Evolutionary conservation across 2,329 filamentous ascomycete species (phyloP).

Genomic region (Fusarium ambrosium): DNA sequence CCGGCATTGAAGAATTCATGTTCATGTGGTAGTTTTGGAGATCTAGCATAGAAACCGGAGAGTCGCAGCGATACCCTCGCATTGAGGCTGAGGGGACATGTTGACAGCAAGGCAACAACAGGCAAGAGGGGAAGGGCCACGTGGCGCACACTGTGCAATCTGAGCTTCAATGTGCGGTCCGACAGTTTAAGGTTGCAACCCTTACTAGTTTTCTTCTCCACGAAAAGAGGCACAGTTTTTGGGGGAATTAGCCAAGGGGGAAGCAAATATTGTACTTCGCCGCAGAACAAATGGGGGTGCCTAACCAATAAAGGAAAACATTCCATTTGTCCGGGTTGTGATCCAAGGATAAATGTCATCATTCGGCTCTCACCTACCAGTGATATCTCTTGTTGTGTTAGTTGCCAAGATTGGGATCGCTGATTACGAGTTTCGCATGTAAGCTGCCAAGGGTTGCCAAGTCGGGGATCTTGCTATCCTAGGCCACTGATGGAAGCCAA

Average conservation of each 20-base stretch:
- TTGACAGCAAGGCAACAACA: not conserved
- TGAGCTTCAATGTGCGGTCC: not conserved
- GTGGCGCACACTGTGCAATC: not conserved
- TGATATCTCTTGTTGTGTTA: not conserved
- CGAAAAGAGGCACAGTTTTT: not conserved
- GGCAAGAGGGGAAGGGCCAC: not conserved
- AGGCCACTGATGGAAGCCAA: not conserved
- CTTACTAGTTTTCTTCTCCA: not conserved
- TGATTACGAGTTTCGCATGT: slow-evolving; percentile 2
- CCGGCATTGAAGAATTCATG: not conserved
- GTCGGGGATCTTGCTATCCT: not conserved
- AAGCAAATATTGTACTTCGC: not conserved
- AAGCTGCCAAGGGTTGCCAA: slow-evolving; percentile 9
- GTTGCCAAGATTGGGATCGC: slow-evolving; percentile 10
- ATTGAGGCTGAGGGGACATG: not conserved
- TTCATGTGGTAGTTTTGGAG: not conserved
- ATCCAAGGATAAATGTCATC: slow-evolving; percentile 1
- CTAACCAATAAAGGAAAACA: slow-evolving; percentile 1
- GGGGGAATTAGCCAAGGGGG: not conserved
- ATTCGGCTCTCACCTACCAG: slow-evolving; percentile 3
- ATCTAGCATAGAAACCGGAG: not conserved
- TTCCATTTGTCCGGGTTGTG: slow-evolving; percentile 1
- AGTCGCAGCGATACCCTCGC: not conserved
- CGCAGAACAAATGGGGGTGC: not conserved
- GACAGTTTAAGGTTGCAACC: not conserved